phyloP scores from a whole-genome alignment of 176 grass and related monocot species.

The Triticum timopheevii region DNA sequence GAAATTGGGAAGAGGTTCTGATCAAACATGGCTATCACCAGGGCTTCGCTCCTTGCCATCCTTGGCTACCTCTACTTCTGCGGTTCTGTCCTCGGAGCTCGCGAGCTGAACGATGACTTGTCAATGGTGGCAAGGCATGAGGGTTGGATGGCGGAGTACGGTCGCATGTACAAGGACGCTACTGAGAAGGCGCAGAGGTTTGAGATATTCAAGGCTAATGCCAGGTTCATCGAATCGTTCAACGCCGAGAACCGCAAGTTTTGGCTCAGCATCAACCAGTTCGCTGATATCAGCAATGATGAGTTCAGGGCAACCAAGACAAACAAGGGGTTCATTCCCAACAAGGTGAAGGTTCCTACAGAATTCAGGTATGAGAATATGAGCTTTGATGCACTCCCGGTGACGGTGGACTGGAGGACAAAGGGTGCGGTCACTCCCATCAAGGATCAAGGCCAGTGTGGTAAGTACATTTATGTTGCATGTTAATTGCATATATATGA shows the following conservation, averaged over 20 bases:
- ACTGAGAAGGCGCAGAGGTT: not conserved
- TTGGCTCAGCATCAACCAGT: not conserved
- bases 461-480: not conserved
- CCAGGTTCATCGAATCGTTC: not conserved
- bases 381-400: not conserved
- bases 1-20: not conserved
- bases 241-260: not conserved
- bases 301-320: not conserved
- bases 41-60: not conserved
- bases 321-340: not conserved
- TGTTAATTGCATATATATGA: not conserved
- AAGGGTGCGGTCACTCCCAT: not conserved
- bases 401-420: not conserved
- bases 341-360: not conserved
- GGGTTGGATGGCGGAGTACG: not conserved
- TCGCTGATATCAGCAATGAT: not conserved
- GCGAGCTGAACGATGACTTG: not conserved
- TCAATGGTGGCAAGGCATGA: not conserved
- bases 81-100: not conserved
- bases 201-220: not conserved
- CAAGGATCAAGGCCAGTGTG: conserved; percentile 13
- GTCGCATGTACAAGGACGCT: not conserved
- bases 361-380: not conserved
- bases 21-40: not conserved
- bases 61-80: not conserved